Conservation (phyloP, 257 asterid genomes). For the Fraxinus pennsylvanica region DNA sequence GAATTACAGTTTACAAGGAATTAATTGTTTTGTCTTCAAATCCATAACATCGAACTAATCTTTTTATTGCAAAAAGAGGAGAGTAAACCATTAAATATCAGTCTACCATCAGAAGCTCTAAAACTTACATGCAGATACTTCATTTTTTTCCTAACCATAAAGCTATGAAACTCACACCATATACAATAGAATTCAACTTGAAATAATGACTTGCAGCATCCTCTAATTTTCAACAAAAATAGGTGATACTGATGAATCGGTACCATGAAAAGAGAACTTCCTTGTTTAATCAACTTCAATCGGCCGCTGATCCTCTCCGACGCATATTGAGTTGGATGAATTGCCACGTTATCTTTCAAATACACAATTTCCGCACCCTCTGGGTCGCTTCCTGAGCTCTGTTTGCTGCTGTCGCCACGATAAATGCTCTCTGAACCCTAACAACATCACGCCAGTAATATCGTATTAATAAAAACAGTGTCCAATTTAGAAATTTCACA, state of each 20-base stretch:
- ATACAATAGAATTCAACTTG: conserved; percentile 15
- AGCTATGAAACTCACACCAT: conserved; percentile 16
- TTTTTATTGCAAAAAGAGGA: background rate
- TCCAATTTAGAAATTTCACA: conserved; percentile 14
- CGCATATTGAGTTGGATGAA: conserved; percentile 91
- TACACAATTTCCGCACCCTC: conserved; percentile 76
- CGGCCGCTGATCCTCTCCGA: conserved; percentile 96
- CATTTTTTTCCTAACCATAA: conserved; percentile 7
- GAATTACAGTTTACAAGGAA: conserved; percentile 6
- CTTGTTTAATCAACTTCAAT: conserved; percentile 90
- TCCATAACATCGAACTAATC: conserved; percentile 17
- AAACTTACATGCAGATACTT: conserved; percentile 1
- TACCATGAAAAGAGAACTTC: conserved; percentile 80
- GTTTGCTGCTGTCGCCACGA: conserved; percentile 44
- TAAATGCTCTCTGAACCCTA: conserved; percentile 67
- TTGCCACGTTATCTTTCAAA: conserved; percentile 89
- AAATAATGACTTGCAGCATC: conserved; percentile 6
- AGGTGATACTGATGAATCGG: background rate
- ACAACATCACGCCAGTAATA: conserved; percentile 17
- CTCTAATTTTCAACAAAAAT: background rate
- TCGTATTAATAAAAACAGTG: background rate
- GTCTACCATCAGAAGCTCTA: conserved; percentile 6
- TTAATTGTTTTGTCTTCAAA: conserved; percentile 14
- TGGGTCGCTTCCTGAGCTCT: conserved; percentile 59
- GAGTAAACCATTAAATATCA: conserved; percentile 1